These are phyloP conservation scores for Puccinia novopanici DNA, from an alignment of 1,284 basidiomycete species.

Conservation along the genomic window DNA sequence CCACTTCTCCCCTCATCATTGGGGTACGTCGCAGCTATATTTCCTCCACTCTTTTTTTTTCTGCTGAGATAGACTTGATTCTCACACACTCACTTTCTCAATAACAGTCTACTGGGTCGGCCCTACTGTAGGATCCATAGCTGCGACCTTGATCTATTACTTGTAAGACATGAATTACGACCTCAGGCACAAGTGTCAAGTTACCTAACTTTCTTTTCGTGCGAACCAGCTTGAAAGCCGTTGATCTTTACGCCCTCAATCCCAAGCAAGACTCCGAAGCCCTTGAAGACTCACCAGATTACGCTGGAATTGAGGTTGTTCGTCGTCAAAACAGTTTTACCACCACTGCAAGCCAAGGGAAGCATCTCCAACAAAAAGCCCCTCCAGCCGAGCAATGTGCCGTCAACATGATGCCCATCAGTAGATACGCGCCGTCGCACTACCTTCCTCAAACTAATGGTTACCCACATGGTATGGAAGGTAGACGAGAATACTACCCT, in stretches of 20 bases:
- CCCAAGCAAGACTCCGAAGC: slow-evolving; percentile 47
- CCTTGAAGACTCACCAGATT: slow-evolving; percentile 40
- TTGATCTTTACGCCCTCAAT: slow-evolving; percentile 27
- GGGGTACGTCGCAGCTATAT: slow-evolving; percentile 15
- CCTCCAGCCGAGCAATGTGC: neutral
- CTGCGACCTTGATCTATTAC: slow-evolving; percentile 28
- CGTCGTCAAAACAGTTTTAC: slow-evolving; percentile 28
- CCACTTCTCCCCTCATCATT: slow-evolving; percentile 27
- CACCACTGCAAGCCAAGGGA: slow-evolving; percentile 5
- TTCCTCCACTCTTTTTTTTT: neutral
- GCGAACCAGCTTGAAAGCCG: slow-evolving; percentile 14
- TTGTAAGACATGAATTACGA: slow-evolving; percentile 20
- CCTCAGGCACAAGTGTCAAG: neutral
- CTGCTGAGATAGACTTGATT: neutral
- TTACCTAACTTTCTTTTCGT: neutral
- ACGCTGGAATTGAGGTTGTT: slow-evolving; percentile 40
- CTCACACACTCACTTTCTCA: neutral
- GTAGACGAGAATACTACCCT: slow-evolving; percentile 1
- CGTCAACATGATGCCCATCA: neutral
- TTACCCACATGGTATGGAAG: neutral
- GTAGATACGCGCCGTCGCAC: neutral
- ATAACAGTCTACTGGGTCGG: slow-evolving; percentile 46
- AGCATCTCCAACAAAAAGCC: neutral
- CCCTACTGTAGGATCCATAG: slow-evolving; percentile 29
- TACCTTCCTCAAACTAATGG: neutral